phyloP scores from a whole-genome alignment of 495 filamentous ascomycete species.

The Penicillium tannophilum region DNA sequence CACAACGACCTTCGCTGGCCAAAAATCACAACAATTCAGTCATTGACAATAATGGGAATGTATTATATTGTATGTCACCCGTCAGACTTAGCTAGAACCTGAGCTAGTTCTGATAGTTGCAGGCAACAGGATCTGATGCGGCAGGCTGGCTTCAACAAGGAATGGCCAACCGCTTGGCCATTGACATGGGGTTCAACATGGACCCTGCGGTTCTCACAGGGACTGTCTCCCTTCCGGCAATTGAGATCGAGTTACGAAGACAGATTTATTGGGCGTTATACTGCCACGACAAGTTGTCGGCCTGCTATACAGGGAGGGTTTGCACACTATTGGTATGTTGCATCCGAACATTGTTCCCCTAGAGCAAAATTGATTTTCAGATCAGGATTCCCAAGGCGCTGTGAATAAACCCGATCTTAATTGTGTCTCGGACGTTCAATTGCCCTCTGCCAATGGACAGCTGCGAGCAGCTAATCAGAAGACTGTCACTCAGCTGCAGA shows the following conservation, averaged over 20 bases:
- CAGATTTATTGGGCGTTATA: conserved; percentile 37
- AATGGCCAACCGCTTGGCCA: conserved; percentile 30
- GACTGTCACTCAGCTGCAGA: conserved; percentile 24
- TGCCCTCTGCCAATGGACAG: conserved; percentile 25
- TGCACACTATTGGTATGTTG: conserved; percentile 33
- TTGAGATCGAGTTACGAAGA: conserved; percentile 33
- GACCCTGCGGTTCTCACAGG: conserved; percentile 28
- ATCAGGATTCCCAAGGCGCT: conserved; percentile 31
- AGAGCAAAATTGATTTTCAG: background rate
- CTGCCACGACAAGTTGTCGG: conserved; percentile 34
- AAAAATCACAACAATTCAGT: conserved; percentile 74
- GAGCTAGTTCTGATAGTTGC: background rate
- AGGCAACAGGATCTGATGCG: conserved; percentile 34
- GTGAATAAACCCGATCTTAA: conserved; percentile 30
- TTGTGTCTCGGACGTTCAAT: conserved; percentile 15
- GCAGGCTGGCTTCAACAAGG: conserved; percentile 34
- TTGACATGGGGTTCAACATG: conserved; percentile 36
- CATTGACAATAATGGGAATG: conserved; percentile 67
- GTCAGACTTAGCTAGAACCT: background rate
- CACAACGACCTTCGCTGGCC: conserved; percentile 57
- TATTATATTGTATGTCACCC: conserved; percentile 28
- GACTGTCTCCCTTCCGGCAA: conserved; percentile 20
- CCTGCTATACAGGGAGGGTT: conserved; percentile 34
- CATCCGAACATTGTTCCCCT: background rate
- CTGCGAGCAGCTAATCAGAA: conserved; percentile 19